phyloP scores from a whole-genome alignment of 2,329 filamentous ascomycete genomes.

The Neonectria sp. region DNA sequence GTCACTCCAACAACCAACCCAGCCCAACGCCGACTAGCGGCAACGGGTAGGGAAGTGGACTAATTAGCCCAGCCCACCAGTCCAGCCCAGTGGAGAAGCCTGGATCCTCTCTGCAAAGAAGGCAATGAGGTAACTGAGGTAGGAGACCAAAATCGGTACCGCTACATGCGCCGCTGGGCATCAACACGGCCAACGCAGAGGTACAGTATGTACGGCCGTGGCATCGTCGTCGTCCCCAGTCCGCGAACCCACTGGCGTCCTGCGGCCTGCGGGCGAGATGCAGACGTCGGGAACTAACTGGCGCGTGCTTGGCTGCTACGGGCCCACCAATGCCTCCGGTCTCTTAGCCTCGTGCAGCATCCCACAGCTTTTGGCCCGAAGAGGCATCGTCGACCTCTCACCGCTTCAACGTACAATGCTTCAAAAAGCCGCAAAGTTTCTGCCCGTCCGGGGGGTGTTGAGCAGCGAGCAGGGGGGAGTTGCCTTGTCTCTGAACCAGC shows the following conservation, averaged over 20 bases:
- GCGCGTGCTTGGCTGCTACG: conserved; percentile 13
- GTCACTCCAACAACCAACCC: conserved; percentile 29
- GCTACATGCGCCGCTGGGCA: conserved; percentile 55
- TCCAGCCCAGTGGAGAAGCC: conserved; percentile 6
- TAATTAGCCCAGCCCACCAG: conserved; percentile 1
- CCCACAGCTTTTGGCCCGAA: conserved; percentile 42
- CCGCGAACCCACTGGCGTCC: conserved; percentile 27
- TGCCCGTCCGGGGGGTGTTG: conserved; percentile 40
- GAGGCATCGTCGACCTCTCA: conserved; percentile 47
- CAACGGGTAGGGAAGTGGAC: conserved; percentile 24
- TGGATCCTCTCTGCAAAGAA: not conserved
- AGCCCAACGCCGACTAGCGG: conserved; percentile 11
- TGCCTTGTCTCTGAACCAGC: conserved; percentile 30
- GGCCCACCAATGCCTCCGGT: conserved; percentile 34
- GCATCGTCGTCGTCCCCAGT: conserved; percentile 10
- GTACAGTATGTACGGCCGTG: conserved; percentile 35
- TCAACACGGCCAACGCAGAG: conserved; percentile 52
- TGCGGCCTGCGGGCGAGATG: conserved; percentile 31
- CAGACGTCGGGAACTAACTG: conserved; percentile 33
- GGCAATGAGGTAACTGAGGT: too few species aligned
- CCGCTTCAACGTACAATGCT: conserved; percentile 42
- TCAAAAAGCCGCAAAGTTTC: conserved; percentile 45
- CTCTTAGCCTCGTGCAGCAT: conserved; percentile 46
- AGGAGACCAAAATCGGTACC: conserved; percentile 24
- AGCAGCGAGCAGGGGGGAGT: conserved; percentile 25